Base-by-base conservation (phyloP, 306 rosid species). In the Glycine soja region DNA sequence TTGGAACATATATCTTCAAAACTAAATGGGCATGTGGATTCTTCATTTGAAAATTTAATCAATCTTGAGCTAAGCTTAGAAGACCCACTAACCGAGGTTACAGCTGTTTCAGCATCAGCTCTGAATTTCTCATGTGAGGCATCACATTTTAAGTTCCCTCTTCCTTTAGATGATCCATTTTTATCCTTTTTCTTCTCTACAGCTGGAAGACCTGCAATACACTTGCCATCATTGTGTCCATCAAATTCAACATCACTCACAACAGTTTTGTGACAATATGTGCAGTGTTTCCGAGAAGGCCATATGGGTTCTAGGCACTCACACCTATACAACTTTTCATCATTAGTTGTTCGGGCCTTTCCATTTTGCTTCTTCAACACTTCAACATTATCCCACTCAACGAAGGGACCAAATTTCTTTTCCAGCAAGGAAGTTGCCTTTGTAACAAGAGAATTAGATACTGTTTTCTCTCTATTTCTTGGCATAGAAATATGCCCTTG, bases 271-370 rank as follows among this genome's bases (percentile, higher is more conserved):
- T 96, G 99, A 82, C 99, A 96, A 85, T 84, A 92, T 74, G 87
- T 82, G 87, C 99, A 96, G 83, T 93, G 99, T 47, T 78, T 81
- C 84, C 98, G 89, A 82, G 86, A 84, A 70, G 97, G 90, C 94
- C 92, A 96, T 68, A 92, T 74, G 78, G 91, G 92, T 83, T 96
- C 98, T 74, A 96, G 87, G 88, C 99, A 96, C 81, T 86, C 91
- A 46, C 99, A 96, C 80, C 98, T 90, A 82, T 74, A 87, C 91
- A 92, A 78, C 77, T 90, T 92, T 34, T 90, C 93, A 78, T 87
- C 94, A 85, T 85, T 77, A 70, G 84, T 59, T 77, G 85, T 18
- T 48, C 88, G 87, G 40, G 88, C 63, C 87, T 62, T 85, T 75
- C 86, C 89, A 61, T 77, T 88, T 52, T 81, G 87, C 87, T 88